phyloP scores from a whole-genome alignment of 225 moss, liverwort and hornwort genomes.

The Antitrichia curtipendula region DNA sequence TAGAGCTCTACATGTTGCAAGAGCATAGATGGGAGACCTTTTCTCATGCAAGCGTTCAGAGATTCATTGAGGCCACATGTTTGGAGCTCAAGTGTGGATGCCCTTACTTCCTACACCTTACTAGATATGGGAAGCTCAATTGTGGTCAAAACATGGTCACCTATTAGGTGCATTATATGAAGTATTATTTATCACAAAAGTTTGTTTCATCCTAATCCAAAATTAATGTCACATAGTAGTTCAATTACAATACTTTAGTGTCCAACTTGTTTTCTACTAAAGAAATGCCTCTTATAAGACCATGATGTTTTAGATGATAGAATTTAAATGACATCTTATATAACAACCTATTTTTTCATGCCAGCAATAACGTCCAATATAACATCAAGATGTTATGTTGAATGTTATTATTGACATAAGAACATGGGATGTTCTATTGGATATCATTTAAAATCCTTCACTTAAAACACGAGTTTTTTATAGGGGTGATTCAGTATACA shows the following conservation, averaged over 20 bases:
- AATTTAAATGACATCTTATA: too few relatives aligned
- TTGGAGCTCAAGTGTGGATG: background rate
- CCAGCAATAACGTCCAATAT: too few relatives aligned
- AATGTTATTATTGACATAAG: too few relatives aligned
- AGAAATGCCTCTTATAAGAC: too few relatives aligned
- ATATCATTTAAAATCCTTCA: too few relatives aligned
- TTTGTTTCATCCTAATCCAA: rapidly evolving
- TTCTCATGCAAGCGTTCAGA: rapidly evolving
- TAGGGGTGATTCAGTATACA: rapidly evolving
- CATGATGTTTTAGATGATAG: too few relatives aligned
- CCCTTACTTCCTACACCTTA: background rate
- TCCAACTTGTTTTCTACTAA: background rate
- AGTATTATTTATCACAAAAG: background rate
- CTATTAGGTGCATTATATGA: too few relatives aligned
- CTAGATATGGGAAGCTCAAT: background rate
- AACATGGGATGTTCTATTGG: too few relatives aligned
- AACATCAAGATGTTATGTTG: too few relatives aligned
- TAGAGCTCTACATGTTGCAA: background rate
- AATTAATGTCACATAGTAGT: background rate
- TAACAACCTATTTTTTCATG: too few relatives aligned
- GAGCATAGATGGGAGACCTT: rapidly evolving
- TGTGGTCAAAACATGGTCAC: background rate
- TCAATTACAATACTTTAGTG: background rate
- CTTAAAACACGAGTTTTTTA: too few relatives aligned
- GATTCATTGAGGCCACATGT: background rate